Conservation (phyloP, 768 basidiomycete genomes). For the Leccinum incarnatum region DNA sequence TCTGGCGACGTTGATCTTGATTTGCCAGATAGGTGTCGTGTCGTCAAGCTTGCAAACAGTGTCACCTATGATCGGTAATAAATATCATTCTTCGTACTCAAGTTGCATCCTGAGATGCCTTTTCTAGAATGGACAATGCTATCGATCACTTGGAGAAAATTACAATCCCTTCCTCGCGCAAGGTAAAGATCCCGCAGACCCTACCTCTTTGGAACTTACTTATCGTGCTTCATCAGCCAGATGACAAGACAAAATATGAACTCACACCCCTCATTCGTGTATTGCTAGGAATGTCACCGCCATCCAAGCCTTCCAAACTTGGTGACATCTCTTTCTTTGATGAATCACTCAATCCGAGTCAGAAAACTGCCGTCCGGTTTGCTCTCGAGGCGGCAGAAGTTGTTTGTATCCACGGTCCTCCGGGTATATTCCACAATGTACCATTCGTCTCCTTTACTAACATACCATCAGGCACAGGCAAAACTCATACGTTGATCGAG, state of each 20-base stretch:
- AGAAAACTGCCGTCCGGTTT: constrained; percentile 80
- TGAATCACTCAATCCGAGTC: constrained; percentile 72
- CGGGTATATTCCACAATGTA: constrained; percentile 47
- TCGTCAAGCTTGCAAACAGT: constrained; percentile 89
- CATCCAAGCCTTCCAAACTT: constrained; percentile 39
- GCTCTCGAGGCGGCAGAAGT: constrained; percentile 79
- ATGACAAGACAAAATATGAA: constrained; percentile 43
- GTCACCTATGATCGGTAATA: constrained; percentile 82
- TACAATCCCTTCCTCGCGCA: constrained; percentile 26
- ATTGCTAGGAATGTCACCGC: constrained; percentile 62
- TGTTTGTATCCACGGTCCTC: constrained; percentile 96
- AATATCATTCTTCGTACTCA: neutral
- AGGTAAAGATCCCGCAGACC: constrained; percentile 13
- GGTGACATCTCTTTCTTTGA: constrained; percentile 67
- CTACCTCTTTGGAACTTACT: neutral
- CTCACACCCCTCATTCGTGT: constrained; percentile 59
- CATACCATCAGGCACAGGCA: constrained; percentile 68
- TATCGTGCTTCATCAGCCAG: constrained; percentile 23
- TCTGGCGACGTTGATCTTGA: constrained; percentile 63
- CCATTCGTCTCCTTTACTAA: neutral
- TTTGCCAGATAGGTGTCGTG: constrained; percentile 78
- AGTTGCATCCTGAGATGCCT: neutral
- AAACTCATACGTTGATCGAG: constrained; percentile 94
- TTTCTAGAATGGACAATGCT: constrained; percentile 79
- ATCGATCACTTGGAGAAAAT: constrained; percentile 62